phyloP scores from a whole-genome alignment of 2,329 filamentous ascomycete species.

The Verticillium albo-atrum region DNA sequence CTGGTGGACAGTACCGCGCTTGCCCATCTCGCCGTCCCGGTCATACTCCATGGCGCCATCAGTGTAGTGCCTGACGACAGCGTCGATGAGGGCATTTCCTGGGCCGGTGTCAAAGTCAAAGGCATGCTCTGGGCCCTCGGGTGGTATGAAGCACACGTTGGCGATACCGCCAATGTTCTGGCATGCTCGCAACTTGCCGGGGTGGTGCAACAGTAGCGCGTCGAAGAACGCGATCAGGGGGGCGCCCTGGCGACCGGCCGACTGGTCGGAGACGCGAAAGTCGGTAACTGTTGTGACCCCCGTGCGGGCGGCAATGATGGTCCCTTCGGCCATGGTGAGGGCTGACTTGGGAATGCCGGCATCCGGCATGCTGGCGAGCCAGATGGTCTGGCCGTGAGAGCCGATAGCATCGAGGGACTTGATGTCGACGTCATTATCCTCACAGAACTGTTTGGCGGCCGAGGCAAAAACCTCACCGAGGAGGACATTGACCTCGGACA shows the following conservation, averaged over 20 bases:
- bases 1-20: constrained; percentile 43
- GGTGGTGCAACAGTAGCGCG: constrained; percentile 49
- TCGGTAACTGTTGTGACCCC: constrained; percentile 56
- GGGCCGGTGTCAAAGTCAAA: constrained; percentile 53
- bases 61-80: constrained; percentile 49
- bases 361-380: constrained; percentile 49
- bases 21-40: constrained; percentile 45
- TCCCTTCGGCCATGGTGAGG: constrained; percentile 54
- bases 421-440: constrained; percentile 34
- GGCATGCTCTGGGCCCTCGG: constrained; percentile 32
- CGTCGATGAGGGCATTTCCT: constrained; percentile 53
- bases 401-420: constrained; percentile 48
- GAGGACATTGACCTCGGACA: constrained; percentile 52
- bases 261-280: constrained; percentile 52
- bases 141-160: constrained; percentile 57
- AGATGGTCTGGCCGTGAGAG: constrained; percentile 47
- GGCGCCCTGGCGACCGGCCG: constrained; percentile 49
- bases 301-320: constrained; percentile 48
- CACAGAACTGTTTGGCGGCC: constrained; percentile 45
- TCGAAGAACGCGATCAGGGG: constrained; percentile 56
- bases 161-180: constrained; percentile 60
- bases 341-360: constrained; percentile 39
- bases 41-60: constrained; percentile 45
- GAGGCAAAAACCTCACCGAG: constrained; percentile 52
- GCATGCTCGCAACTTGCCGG: constrained; percentile 51